phyloP scores from a whole-genome alignment of 106 monocot species.

The Triglochin maritima region DNA sequence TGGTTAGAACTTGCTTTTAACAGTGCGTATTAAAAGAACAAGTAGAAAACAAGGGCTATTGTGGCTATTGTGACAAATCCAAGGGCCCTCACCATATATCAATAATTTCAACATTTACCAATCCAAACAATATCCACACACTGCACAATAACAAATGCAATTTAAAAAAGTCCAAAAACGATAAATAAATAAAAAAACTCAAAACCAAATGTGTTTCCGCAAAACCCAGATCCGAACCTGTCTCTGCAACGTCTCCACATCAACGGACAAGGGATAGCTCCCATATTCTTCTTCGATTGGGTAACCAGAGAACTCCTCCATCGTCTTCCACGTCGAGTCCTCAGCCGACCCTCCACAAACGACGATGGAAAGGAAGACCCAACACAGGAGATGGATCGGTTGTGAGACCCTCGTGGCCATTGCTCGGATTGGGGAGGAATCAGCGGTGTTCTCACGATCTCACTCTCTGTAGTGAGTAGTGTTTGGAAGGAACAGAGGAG shows the following conservation, averaged over 20 bases:
- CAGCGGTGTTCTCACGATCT: no score
- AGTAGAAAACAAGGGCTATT: no score
- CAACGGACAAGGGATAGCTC: constrained; percentile 20
- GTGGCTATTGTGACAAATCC: no score
- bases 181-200: neutral
- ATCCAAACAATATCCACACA: neutral
- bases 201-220: neutral
- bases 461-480: no score
- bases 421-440: no score
- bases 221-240: constrained; percentile 19
- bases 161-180: neutral
- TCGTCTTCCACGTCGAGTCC: constrained; percentile 39
- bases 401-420: no score
- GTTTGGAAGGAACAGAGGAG: no score
- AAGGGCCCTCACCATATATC: neutral
- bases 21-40: neutral
- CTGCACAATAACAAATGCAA: neutral
- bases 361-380: neutral
- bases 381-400: neutral
- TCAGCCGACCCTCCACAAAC: neutral
- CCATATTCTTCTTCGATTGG: constrained; percentile 8
- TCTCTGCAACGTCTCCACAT: constrained; percentile 34
- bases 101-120: neutral
- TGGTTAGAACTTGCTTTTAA: neutral
- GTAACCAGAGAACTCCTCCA: constrained; percentile 67